Evolutionary conservation across 176 grass and related monocot species (phyloP).

Genomic region (Avena sativa): DNA sequence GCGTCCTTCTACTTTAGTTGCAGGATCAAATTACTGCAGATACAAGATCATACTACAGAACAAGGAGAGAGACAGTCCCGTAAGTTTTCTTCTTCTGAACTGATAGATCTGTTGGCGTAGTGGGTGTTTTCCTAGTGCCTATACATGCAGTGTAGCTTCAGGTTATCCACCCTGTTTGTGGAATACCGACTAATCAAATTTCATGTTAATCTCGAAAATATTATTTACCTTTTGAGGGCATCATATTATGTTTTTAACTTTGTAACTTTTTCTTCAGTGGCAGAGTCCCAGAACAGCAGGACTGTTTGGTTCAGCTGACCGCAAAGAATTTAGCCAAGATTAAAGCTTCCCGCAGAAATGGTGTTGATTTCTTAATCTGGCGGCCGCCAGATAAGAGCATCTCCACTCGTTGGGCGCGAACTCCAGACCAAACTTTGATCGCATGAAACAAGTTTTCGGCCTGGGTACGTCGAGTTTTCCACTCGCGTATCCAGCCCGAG

Average conservation of each 20-base stretch:
- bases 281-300: background rate
- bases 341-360: too few relatives aligned
- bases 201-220: background rate
- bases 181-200: background rate
- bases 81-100: constrained; percentile 3
- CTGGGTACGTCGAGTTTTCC: too few relatives aligned
- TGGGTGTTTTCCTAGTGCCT: background rate
- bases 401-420: too few relatives aligned
- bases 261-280: background rate
- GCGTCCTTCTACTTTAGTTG: background rate
- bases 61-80: background rate
- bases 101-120: background rate
- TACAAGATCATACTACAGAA: constrained; percentile 15
- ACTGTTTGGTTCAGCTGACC: background rate
- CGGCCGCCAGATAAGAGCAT: too few relatives aligned
- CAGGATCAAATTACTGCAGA: background rate
- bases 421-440: too few relatives aligned
- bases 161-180: background rate
- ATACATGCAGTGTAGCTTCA: too few relatives aligned
- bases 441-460: too few relatives aligned
- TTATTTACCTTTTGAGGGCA: background rate
- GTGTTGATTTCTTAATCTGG: too few relatives aligned
- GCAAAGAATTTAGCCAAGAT: background rate
- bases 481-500: too few relatives aligned
- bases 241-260: background rate